Evolutionary conservation across 176 grass and related monocot species (phyloP).

Genomic region (Oryza glumipatula): DNA sequence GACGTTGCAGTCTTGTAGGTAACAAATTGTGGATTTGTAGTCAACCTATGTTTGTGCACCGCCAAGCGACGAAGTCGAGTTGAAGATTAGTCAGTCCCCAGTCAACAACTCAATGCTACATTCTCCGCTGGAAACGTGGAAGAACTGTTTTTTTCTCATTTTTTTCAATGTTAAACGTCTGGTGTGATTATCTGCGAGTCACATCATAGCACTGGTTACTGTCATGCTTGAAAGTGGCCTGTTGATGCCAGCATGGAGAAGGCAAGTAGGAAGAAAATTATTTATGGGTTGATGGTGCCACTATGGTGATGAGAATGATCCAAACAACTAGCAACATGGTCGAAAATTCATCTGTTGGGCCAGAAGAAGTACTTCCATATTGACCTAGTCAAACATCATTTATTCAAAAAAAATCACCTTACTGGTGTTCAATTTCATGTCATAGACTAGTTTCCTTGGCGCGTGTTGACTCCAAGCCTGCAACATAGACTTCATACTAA

Average conservation of each 20-base stretch:
- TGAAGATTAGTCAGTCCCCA: background rate
- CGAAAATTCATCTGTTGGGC: background rate
- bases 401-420: background rate
- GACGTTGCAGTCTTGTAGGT: background rate
- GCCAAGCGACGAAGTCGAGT: no score
- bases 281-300: background rate
- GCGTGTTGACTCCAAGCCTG: background rate
- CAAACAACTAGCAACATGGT: background rate
- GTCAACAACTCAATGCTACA: background rate
- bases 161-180: background rate
- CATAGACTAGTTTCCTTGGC: background rate
- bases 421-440: background rate
- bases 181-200: background rate
- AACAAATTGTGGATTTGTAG: background rate
- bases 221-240: conserved; percentile 1
- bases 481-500: background rate
- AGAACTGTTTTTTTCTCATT: background rate
- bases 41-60: background rate
- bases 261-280: background rate
- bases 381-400: background rate
- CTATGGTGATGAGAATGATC: background rate
- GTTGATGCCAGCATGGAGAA: background rate
- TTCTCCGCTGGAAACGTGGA: background rate
- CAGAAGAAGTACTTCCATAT: background rate
- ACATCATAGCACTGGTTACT: conserved; percentile 12